Evolutionary conservation across 2,329 filamentous ascomycete species (phyloP), one percentile per base, ranked within the genome.

Genomic region (Fusarium circinatum): DNA sequence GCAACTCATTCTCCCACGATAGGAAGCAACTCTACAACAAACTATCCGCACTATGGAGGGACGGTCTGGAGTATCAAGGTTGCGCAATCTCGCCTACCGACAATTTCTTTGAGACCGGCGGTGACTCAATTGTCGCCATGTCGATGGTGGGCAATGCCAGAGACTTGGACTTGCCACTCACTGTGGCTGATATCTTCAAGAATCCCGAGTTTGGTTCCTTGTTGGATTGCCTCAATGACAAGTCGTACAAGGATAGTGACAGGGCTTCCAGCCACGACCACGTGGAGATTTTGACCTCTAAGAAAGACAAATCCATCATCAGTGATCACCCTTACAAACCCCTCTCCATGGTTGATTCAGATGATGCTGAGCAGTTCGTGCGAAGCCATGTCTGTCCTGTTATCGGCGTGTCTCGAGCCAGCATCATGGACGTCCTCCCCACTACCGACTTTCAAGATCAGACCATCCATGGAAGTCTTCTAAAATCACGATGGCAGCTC

Each of bases 101-200:
- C 32, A 76, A 62, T 45, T 76, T 76, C 44, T 76, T 76, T 6
- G 74, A 75, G 22, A 48, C 52, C 1, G 74, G 74, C 0, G 74
- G 74, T 45, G 74, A 76, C 26, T 76, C 74, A 1, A 76, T 76
- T 18, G 62, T 76, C n/a, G 74, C 74, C 38, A 76, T 76, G 74
- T 56, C 71, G 1, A 76, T 76, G 71, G 74, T 68, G 1, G 61
- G 74, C 26, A 65, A 60, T 17, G 74, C 74, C 7, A 68, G 65
- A 32, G 71, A 71, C 6, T 26, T 60, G 4, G 55, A 73, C 15
- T 20, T 76, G 10, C 41, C 68, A 2, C 74, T 76, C 17, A 73
- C 62, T 2, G 74, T 76, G 12, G 71, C 74, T 2, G 74, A 76
- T n/a, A 67, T 76, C 38, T 76, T 76, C 5, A 76, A 73, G 22